Evolutionary conservation across 2,329 filamentous ascomycete species (phyloP).

Genomic region (Aspergillus neotritici): DNA sequence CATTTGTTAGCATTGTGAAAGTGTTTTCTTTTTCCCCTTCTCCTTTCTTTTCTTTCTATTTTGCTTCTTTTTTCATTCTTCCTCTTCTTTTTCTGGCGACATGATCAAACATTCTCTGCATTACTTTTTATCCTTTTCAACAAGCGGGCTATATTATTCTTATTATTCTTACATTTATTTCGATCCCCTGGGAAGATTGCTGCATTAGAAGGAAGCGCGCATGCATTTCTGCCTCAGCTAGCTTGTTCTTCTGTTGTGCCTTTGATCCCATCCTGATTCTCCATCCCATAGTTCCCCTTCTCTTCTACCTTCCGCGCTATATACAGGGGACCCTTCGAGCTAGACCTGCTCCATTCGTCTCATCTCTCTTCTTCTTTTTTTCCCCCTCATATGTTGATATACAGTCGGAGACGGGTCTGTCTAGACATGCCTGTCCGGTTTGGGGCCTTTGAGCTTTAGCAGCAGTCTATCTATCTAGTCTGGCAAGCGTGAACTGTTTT

Average conservation of each 20-base stretch:
- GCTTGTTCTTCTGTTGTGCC: conserved; percentile 12
- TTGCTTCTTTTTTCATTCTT: too few species aligned
- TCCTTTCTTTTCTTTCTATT: conserved; percentile 5
- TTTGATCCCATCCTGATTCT: conserved; percentile 4
- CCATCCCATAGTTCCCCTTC: conserved; percentile 7
- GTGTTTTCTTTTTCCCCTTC: conserved; percentile 13
- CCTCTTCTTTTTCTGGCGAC: conserved; percentile 8
- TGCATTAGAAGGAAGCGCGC: conserved; percentile 28
- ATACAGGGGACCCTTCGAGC: neutral
- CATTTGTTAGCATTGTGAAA: conserved; percentile 19
- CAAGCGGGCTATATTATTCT: too few species aligned
- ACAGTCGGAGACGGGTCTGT: conserved; percentile 2
- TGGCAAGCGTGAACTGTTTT: conserved; percentile 2
- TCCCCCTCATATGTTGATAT: conserved; percentile 2
- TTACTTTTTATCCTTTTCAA: too few species aligned
- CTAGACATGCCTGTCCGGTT: conserved; percentile 1
- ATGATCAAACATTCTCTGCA: too few species aligned
- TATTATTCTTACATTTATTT: neutral
- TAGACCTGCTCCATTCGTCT: neutral
- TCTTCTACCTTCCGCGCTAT: conserved; percentile 5
- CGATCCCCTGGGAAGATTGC: conserved; percentile 14
- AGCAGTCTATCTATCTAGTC: too few species aligned
- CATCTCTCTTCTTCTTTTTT: conserved; percentile 4
- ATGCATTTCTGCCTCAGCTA: conserved; percentile 23
- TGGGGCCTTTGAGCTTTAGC: conserved; percentile 2